phyloP scores from a whole-genome alignment of 345 rosid species.

The Brassica incana region DNA sequence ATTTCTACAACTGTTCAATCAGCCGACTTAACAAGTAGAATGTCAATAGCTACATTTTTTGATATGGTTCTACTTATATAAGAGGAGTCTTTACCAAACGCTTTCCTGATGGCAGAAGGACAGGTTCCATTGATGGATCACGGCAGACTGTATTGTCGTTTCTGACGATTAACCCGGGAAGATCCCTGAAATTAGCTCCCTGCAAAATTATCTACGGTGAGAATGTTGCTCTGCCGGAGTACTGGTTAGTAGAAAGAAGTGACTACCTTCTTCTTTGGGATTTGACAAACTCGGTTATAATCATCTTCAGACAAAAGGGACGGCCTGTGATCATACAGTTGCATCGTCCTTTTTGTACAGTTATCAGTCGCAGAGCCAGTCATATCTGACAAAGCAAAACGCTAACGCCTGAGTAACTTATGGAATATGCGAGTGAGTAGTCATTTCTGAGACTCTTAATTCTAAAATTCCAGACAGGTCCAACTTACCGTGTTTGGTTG shows the following conservation, averaged over 20 bases:
- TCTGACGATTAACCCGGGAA: slow-evolving; percentile 79
- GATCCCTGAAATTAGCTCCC: slow-evolving; percentile 96
- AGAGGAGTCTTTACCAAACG: slow-evolving; percentile 57
- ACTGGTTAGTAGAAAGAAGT: not conserved
- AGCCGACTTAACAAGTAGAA: slow-evolving; percentile 6
- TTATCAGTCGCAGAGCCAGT: slow-evolving; percentile 47
- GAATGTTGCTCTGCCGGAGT: slow-evolving; percentile 17
- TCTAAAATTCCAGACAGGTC: slow-evolving; percentile 2
- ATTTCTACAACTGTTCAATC: not conserved
- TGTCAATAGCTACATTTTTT: slow-evolving; percentile 5
- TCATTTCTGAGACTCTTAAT: not conserved
- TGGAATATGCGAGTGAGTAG: slow-evolving; percentile 2
- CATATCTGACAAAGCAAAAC: slow-evolving; percentile 54
- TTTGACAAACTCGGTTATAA: slow-evolving; percentile 67
- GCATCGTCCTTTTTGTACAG: slow-evolving; percentile 30
- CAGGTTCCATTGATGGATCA: slow-evolving; percentile 52
- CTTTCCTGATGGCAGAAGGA: slow-evolving; percentile 75
- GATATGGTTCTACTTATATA: not conserved
- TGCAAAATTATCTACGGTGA: slow-evolving; percentile 36
- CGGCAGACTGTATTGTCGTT: slow-evolving; percentile 62
- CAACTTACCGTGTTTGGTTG: slow-evolving; percentile 53
- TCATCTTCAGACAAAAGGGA: slow-evolving; percentile 53
- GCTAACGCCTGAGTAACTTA: slow-evolving; percentile 18
- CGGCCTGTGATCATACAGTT: slow-evolving; percentile 78
- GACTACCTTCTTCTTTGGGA: slow-evolving; percentile 86